Conservation (phyloP, 768 basidiomycete genomes). For the Leccinum variicolor region DNA sequence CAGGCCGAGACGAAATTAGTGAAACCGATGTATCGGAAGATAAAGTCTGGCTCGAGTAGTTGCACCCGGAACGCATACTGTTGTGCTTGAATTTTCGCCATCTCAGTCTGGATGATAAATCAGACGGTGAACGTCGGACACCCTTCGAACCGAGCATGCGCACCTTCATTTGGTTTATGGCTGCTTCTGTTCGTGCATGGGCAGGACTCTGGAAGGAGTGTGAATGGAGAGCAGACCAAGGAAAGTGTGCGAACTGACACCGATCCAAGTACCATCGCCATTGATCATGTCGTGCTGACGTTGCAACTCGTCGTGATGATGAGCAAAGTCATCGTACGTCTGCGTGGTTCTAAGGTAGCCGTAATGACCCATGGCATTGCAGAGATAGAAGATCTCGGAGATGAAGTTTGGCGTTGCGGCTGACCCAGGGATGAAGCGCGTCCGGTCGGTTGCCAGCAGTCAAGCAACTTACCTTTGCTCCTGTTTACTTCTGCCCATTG, state of each 20-base stretch:
- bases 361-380: conserved; percentile 84
- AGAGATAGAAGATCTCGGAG: conserved; percentile 90
- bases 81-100: conserved; percentile 64
- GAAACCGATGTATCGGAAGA: conserved; percentile 76
- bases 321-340: conserved; percentile 66
- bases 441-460: not conserved
- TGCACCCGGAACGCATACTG: conserved; percentile 84
- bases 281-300: conserved; percentile 73
- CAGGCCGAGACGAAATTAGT: conserved; percentile 91
- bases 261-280: conserved; percentile 79
- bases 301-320: conserved; percentile 74
- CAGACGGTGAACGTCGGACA: not conserved
- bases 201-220: conserved; percentile 51
- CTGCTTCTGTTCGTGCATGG: conserved; percentile 74
- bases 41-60: conserved; percentile 81
- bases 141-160: not conserved
- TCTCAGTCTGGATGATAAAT: conserved; percentile 49
- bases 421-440: conserved; percentile 21
- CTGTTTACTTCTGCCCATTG: conserved; percentile 61
- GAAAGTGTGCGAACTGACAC: conserved; percentile 45
- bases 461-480: conserved; percentile 38
- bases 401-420: conserved; percentile 86
- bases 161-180: conserved; percentile 77
- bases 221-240: not conserved
- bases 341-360: conserved; percentile 82